phyloP scores from a whole-genome alignment of 306 rosid species.

The Vicia villosa region DNA sequence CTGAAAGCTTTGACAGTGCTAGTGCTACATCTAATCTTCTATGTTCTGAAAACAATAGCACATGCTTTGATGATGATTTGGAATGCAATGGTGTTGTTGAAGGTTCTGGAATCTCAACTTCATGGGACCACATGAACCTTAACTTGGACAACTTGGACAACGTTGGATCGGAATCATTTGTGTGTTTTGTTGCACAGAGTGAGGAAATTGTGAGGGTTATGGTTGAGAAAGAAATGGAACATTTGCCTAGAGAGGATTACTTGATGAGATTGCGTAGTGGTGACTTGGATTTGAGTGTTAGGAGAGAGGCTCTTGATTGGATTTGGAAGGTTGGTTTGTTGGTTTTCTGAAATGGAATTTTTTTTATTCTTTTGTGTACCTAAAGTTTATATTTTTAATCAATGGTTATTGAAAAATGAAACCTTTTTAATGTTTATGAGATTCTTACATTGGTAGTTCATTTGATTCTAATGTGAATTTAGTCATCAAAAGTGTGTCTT shows the following conservation, averaged over 20 bases:
- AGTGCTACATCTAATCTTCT: conserved; percentile 53
- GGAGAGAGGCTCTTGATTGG: conserved; percentile 90
- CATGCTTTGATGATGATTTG: conserved; percentile 48
- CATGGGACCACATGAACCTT: conserved; percentile 40
- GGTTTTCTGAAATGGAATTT: conserved; percentile 33
- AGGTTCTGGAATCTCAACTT: conserved; percentile 48
- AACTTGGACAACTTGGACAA: conserved; percentile 24
- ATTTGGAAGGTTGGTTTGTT: conserved; percentile 75
- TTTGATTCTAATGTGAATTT: conserved; percentile 22
- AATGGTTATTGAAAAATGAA: not conserved
- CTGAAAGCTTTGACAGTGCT: conserved; percentile 53
- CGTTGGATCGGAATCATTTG: conserved; percentile 52
- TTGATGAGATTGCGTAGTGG: conserved; percentile 72
- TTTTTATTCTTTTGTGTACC: conserved; percentile 28
- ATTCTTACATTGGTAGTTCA: conserved; percentile 10
- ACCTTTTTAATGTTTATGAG: conserved; percentile 5
- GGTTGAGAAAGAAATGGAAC: conserved; percentile 71
- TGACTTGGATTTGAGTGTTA: conserved; percentile 65
- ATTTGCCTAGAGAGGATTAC: conserved; percentile 76
- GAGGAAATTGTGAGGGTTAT: conserved; percentile 58
- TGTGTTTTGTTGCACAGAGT: conserved; percentile 48
- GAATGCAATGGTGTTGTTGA: conserved; percentile 39
- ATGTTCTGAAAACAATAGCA: conserved; percentile 55
- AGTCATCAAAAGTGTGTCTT: conserved; percentile 20
- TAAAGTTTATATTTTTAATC: conserved; percentile 25